Base-by-base conservation (phyloP, 805 yeast genomes). In the Wickerhamiella sergipiensis region DNA sequence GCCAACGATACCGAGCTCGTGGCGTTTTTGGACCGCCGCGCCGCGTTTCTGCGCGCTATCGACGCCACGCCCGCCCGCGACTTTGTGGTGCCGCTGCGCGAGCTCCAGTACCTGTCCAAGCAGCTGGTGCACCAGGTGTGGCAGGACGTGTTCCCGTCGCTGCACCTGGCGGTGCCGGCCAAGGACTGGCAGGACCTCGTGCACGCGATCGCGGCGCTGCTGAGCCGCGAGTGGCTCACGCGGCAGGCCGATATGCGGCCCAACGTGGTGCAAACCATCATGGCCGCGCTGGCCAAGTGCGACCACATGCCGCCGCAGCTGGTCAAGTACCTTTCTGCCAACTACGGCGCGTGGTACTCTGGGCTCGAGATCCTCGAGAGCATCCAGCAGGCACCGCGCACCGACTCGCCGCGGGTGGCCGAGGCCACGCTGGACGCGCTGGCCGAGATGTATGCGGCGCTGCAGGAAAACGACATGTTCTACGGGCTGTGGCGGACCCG, bases 401-500 rank as follows among this genome's bases (percentile, higher is more conserved):
- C 78, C 43, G 89, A 84, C 29, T 85, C 82, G 59, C 73, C 79
- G 10, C 81, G 81, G 53, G 85, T 90, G 15, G 75, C 81, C 23
- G 96, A 89, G 52, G 81, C 88, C 2, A 87, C 85, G 52, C 81
- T 83, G 54, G 97, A 92, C 67, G 95, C 98, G 0, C 67, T 92
- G 44, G 79, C 88, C 36, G 97, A 94, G 67, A 70, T 90, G 65
- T 92, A 90, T 60, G 81, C 95, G 5, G 79, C 83, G 8, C 68
- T 92, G 49, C 94, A 87, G 59, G 98, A 92, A 60, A 95, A 86
- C 50, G 98, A 92, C 61, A 85, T 90, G 89, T 92, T 89, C 64
- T 92, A 92, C 64, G 99, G 99, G 3, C 73, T 88, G 57, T 92
- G 99, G 99, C 79, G 97, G 69, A 76, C 97, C 64, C 76, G 97